These are phyloP conservation scores for Aureobasidium melanogenum DNA, from an alignment of 2,329 filamentous ascomycete species.

Conservation along the genomic window DNA sequence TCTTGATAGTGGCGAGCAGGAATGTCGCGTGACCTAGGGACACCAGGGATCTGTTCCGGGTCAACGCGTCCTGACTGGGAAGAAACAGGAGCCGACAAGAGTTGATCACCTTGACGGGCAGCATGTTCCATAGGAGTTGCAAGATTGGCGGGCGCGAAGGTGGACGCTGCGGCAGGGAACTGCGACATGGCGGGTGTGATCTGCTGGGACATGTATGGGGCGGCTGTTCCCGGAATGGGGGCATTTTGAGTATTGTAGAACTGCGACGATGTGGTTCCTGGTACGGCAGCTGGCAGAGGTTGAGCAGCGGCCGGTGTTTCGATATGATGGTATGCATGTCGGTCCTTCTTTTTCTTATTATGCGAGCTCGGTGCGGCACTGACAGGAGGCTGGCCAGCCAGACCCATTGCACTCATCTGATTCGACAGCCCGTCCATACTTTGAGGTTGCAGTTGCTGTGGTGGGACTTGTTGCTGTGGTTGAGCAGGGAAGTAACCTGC, in stretches of 20 bases:
- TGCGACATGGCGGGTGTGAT: constrained; percentile 44
- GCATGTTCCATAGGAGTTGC: constrained; percentile 30
- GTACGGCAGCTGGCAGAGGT: constrained; percentile 62
- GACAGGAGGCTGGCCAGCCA: constrained; percentile 45
- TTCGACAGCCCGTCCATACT: constrained; percentile 45
- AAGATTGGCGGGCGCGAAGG: constrained; percentile 35
- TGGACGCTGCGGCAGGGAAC: constrained; percentile 51
- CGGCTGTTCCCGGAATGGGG: constrained; percentile 5
- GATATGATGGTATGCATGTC: constrained; percentile 83
- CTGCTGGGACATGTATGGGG: constrained; percentile 32
- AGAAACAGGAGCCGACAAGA: constrained; percentile 37
- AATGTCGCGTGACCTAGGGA: constrained; percentile 74
- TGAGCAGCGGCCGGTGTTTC: constrained; percentile 56
- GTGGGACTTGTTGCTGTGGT: constrained; percentile 22
- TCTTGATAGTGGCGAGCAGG: constrained; percentile 76
- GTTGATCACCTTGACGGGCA: constrained; percentile 27
- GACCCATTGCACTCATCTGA: constrained; percentile 70
- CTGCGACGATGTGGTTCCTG: constrained; percentile 51
- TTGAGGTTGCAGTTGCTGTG: constrained; percentile 16
- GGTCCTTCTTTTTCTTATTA: constrained; percentile 80
- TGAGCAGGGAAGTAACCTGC: constrained; percentile 36
- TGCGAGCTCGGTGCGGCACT: constrained; percentile 29
- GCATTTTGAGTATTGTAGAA: constrained; percentile 44
- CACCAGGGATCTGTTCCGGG: constrained; percentile 84
- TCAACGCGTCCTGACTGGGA: constrained; percentile 70